These are phyloP conservation scores for Limtongia smithiae DNA, from an alignment of 805 yeast species.

Conservation along the genomic window DNA sequence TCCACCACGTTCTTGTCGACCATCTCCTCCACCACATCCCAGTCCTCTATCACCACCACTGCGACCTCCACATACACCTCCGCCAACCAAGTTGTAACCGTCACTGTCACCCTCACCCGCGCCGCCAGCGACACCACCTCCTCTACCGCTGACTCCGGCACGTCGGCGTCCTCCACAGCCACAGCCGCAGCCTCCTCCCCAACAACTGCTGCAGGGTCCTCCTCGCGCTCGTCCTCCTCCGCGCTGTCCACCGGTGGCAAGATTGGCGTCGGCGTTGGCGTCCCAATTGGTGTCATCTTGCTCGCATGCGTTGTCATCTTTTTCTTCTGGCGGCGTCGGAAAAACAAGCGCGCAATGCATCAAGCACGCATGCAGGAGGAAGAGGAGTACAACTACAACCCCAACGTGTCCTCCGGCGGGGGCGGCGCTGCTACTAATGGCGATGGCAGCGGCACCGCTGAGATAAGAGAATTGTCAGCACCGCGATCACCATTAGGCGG, in stretches of 20 bases:
- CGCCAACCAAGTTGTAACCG: slow-evolving; percentile 6
- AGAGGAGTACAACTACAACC: slow-evolving; percentile 20
- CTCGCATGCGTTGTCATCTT: slow-evolving; percentile 7
- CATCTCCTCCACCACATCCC: background rate
- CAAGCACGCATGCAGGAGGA: slow-evolving; percentile 11
- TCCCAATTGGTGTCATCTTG: slow-evolving; percentile 21
- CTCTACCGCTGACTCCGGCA: background rate
- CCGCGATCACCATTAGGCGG: slow-evolving; percentile 7
- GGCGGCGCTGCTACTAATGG: slow-evolving; percentile 10
- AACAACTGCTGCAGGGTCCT: background rate
- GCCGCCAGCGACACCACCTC: background rate
- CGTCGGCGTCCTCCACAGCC: slow-evolving; percentile 1
- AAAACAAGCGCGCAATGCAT: background rate
- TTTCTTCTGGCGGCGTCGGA: slow-evolving; percentile 10
- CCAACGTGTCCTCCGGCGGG: slow-evolving; percentile 2
- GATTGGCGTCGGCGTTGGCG: slow-evolving; percentile 26
- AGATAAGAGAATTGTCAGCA: too few species aligned
- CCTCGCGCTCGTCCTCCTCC: slow-evolving; percentile 2
- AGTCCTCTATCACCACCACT: background rate
- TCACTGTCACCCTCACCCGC: slow-evolving; percentile 8
- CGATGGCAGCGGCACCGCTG: too few species aligned
- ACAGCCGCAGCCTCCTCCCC: background rate
- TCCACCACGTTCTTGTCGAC: background rate
- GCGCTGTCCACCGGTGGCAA: slow-evolving; percentile 25
- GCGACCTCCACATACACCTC: slow-evolving; percentile 6